Conservation (phyloP, 2,329 filamentous ascomycete genomes). For the Neoascochyta sp. region DNA sequence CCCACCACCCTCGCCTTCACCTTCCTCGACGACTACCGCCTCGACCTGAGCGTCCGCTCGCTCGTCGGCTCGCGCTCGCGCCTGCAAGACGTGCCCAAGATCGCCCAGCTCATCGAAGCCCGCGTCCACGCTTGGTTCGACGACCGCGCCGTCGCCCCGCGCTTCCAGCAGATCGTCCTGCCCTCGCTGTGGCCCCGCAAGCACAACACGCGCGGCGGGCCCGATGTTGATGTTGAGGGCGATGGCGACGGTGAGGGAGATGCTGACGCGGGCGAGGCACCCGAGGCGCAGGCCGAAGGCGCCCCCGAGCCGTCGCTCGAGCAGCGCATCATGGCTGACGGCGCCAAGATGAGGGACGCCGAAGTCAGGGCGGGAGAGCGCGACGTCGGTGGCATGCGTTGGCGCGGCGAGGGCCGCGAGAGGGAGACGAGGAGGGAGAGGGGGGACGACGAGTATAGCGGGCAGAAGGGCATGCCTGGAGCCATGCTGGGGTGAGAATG, state of each 20-base stretch:
- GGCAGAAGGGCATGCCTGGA: constrained; percentile 30
- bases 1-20: constrained; percentile 92
- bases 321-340: constrained; percentile 28
- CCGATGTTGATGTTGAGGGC: constrained; percentile 43
- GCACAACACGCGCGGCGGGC: constrained; percentile 73
- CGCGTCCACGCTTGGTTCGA: constrained; percentile 84
- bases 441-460: constrained; percentile 19
- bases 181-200: constrained; percentile 81
- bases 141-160: constrained; percentile 77
- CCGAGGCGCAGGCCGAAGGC: constrained; percentile 1
- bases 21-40: constrained; percentile 82
- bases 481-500: constrained; percentile 24
- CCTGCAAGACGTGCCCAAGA: constrained; percentile 82
- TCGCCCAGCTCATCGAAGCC: constrained; percentile 77
- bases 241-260: constrained; percentile 11
- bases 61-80: constrained; percentile 75
- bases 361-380: constrained; percentile 34
- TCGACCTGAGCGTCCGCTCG: constrained; percentile 78
- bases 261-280: constrained; percentile 7
- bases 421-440: constrained; percentile 5
- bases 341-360: constrained; percentile 36
- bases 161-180: constrained; percentile 81
- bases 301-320: constrained; percentile 1
- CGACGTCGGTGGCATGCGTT: constrained; percentile 23
- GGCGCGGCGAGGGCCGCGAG: constrained; percentile 17